Evolutionary conservation across 2,329 filamentous ascomycete species (phyloP), one percentile per base, ranked within the genome.

Genomic region (Aureobasidium leucospermi): DNA sequence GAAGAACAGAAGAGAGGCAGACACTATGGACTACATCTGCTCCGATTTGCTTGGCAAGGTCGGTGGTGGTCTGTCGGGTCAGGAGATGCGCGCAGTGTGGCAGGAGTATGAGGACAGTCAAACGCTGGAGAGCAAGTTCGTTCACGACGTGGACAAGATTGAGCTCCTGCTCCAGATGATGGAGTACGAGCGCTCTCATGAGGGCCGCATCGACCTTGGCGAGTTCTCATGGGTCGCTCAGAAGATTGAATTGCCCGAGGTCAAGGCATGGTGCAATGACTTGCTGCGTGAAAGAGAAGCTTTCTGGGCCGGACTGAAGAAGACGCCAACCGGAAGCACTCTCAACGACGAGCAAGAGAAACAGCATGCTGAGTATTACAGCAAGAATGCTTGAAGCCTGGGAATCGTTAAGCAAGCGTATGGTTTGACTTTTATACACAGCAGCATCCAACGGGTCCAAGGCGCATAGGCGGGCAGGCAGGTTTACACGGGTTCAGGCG

Each of bases 71-170:
- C 63, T 77, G 2, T 81, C 85, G 0, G 92, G 87, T 3, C 71
- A 81, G 58, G 85, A 92, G 56, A 86, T 99, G 31, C 81, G 86
- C 61, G 83, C 80, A 8, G 81, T 96, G 53, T 99, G 94, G 90
- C 87, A 95, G 69, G 94, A 99, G 74, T 99, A 99, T 70, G 94
- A 99, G 74, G 90, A 94, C 67, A 86, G 85, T 16, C 69, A 86
- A 75, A 97, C 94, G 8, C 76, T 86, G 13, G 93, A 99, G 71
- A 89, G 88, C 66, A 80, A 86, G 62, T 97, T 93, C 64, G 94
- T 99, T 45, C 94, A 99, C 72, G 94, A 99, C 72, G 84, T 99
- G 61, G 94, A 99, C 76, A 97, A 97, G 85, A 85, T 99, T 73
- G 94, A 99, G 77, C 78, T 99, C 65, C 76, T 99, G 62, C 77